Percentiles rank a stretch among this genome's conserved stretches.
These are phyloP conservation scores for Fusarium piperis DNA, from an alignment of 2,329 filamentous ascomycete genomes.

Conservation along the genomic window DNA sequence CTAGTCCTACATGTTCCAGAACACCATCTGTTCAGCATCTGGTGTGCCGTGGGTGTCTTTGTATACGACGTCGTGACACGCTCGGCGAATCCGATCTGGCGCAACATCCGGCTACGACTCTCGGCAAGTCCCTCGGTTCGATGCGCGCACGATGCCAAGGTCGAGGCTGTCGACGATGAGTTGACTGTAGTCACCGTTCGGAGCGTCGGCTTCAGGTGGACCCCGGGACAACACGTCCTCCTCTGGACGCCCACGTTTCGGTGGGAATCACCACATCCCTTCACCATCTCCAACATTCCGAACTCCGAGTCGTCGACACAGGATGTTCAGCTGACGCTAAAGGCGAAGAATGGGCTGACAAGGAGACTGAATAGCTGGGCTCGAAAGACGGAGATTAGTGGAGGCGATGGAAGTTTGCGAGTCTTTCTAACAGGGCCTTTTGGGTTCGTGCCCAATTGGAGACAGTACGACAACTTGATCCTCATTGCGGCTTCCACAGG, in stretches of 20 bases:
- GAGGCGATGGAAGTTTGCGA: conserved; percentile 20
- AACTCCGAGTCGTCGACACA: conserved; percentile 1
- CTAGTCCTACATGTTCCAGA: conserved; percentile 39
- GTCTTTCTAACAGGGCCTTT: conserved; percentile 39
- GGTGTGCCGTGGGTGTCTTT: conserved; percentile 41
- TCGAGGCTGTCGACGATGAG: conserved; percentile 33
- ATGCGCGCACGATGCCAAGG: conserved; percentile 33
- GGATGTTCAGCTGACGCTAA: conserved; percentile 37
- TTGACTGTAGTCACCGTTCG: conserved; percentile 33
- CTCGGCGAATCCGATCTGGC: conserved; percentile 40
- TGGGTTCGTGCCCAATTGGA: conserved; percentile 35
- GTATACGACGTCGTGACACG: conserved; percentile 40
- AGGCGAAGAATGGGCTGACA: conserved; percentile 39
- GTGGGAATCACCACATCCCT: conserved; percentile 39
- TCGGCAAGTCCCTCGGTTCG: conserved; percentile 17
- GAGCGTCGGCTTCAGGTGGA: conserved; percentile 36
- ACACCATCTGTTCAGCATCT: conserved; percentile 42
- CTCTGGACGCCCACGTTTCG: conserved; percentile 39
- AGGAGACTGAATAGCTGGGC: conserved; percentile 37
- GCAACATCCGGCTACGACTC: conserved; percentile 34
- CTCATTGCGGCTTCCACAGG: conserved; percentile 37
- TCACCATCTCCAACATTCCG: conserved; percentile 36
- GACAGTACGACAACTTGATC: conserved; percentile 37
- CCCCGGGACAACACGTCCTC: conserved; percentile 40
- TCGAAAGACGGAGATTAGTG: conserved; percentile 17